These are phyloP conservation scores for Lentinula lateritia DNA, from an alignment of 768 basidiomycete genomes.

Conservation along the genomic window DNA sequence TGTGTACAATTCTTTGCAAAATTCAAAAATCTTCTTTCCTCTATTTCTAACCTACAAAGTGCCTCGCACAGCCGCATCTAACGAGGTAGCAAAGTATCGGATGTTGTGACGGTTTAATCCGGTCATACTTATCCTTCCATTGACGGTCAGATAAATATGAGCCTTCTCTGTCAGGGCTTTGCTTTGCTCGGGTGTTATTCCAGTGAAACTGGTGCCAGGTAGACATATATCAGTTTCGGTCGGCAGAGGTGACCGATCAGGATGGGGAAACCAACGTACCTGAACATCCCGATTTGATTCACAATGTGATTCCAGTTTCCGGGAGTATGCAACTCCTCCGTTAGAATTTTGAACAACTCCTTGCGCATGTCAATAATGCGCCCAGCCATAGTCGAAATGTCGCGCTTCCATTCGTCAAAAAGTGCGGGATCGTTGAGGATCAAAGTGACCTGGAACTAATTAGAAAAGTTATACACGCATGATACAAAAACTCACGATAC, in stretches of 20 bases:
- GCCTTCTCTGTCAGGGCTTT: conserved; percentile 61
- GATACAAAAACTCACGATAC: conserved; percentile 50
- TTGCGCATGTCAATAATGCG: conserved; percentile 91
- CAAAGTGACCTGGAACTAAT: conserved; percentile 52
- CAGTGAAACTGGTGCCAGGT: conserved; percentile 63
- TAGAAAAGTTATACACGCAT: neutral
- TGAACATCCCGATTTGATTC: conserved; percentile 98
- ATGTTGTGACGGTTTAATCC: conserved; percentile 81
- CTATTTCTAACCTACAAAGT: neutral
- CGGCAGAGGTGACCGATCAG: conserved; percentile 11
- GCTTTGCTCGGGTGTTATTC: conserved; percentile 63
- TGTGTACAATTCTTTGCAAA: neutral
- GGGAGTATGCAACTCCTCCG: conserved; percentile 77
- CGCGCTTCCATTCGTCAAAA: conserved; percentile 85
- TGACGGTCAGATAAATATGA: conserved; percentile 82
- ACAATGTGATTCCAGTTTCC: conserved; percentile 96
- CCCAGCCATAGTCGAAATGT: conserved; percentile 89
- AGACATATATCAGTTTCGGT: neutral
- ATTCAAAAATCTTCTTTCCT: conserved; percentile 10
- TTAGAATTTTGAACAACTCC: conserved; percentile 68
- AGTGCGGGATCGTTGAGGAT: conserved; percentile 73
- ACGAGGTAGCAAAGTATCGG: conserved; percentile 61
- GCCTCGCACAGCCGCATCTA: conserved; percentile 64
- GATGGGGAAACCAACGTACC: conserved; percentile 36
- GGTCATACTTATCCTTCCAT: conserved; percentile 94